Evolutionary conservation across 306 rosid genomes (phyloP).

Genomic region (Rubus idaeus): DNA sequence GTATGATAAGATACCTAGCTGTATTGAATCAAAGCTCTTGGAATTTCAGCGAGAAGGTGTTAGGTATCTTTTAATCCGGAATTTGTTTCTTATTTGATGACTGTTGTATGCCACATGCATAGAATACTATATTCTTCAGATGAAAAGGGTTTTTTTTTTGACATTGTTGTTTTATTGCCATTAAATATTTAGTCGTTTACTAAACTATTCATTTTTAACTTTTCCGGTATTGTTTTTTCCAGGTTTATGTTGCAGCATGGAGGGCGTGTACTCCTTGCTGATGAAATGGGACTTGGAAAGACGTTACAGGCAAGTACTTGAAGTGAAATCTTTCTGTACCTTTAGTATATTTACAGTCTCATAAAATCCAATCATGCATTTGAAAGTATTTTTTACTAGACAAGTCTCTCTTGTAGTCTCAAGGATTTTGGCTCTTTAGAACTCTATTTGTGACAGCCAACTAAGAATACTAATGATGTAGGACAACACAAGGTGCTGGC

Average conservation of each 20-base stretch:
- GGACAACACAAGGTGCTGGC: not conserved
- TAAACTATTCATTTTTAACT: constrained; percentile 16
- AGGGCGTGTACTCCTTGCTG: constrained; percentile 90
- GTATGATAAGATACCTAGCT: constrained; percentile 66
- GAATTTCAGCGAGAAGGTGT: constrained; percentile 94
- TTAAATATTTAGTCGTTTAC: constrained; percentile 13
- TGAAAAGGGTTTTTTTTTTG: not conserved
- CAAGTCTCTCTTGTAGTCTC: not conserved
- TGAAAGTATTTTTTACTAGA: not conserved
- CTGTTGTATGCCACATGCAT: constrained; percentile 18
- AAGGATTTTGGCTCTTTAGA: not conserved
- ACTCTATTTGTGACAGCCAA: not conserved
- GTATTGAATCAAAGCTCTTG: constrained; percentile 80
- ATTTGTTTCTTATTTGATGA: constrained; percentile 6
- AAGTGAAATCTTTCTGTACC: constrained; percentile 1
- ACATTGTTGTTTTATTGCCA: not conserved
- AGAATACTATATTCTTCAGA: constrained; percentile 15
- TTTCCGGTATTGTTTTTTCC: constrained; percentile 20
- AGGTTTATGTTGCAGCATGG: constrained; percentile 96
- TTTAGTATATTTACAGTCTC: not conserved
- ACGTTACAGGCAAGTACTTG: constrained; percentile 72
- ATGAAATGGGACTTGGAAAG: constrained; percentile 99
- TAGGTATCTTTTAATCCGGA: constrained; percentile 52
- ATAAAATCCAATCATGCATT: not conserved
- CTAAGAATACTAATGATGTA: not conserved